Base-by-base conservation (phyloP, 2,329 filamentous ascomycete genomes). In the Cercospora janseana region DNA sequence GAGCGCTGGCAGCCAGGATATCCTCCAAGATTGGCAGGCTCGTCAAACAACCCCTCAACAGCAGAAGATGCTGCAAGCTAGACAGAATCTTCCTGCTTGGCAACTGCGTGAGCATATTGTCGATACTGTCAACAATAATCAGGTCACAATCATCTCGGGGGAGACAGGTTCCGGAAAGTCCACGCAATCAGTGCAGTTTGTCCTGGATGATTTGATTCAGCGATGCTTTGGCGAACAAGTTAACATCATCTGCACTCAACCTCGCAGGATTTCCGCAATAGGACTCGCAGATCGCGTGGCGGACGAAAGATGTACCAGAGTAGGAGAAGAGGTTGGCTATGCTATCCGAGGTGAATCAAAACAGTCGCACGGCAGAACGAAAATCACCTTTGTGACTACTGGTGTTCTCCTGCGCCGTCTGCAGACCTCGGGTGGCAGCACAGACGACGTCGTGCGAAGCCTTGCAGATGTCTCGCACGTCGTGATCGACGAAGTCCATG, bases 101-200 rank as follows among this genome's bases (percentile, higher is more conserved):
- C 80, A 81, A 52, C 82, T 93, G 61, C 83, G 82, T 60, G 83
- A 92, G 15, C 75, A 79, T 1, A 88, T 98, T 23, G 81, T 97
- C 7, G 69, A 79, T 15, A 86, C 87, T 0, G 87, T 98, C 41
- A 79, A 79, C 32, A 74, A 78, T 4, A 83, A 92, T 63, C 86
- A 96, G 68, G 90, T 98, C 43, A 95, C 89, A 1, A 96, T 98
- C 63, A 93, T 98, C 61, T 94, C 91, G 34, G 93, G 93, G 60
- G 93, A 97, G 71, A 98, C 93, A 3, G 93, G 93, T 46, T 95
- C 89, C 13, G 93, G 93, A 65, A 98, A 98, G 70, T 95, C 88
- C 41, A 97, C 93, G 0, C 93, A 98, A 68, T 93, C 89, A 2
- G 89, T 97, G 26, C 93, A 98, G 68, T 98, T 97, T 69, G 79